Evolutionary conservation across 169 alveolate genomes (phyloP).

Genomic region (Cytauxzoon felis): DNA sequence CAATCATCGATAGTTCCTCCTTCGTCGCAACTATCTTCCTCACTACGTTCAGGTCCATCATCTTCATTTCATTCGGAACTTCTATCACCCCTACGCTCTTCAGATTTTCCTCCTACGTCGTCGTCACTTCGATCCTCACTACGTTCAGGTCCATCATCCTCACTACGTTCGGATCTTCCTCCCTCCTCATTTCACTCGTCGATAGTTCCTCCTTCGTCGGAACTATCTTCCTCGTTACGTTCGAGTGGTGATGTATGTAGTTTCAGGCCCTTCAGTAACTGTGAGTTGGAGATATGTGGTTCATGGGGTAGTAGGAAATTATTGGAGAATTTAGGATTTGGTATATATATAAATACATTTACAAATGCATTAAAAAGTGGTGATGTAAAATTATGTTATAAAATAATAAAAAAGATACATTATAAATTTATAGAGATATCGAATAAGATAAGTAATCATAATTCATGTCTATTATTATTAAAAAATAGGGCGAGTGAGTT

Average conservation of each 20-base stretch:
- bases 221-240: too few species aligned
- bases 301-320: constrained; percentile 75
- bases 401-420: constrained; percentile 66
- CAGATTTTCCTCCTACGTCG: too few species aligned
- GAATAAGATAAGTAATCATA: constrained; percentile 60
- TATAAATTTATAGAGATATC: constrained; percentile 60
- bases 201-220: too few species aligned
- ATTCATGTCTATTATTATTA: constrained; percentile 63
- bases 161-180: too few species aligned
- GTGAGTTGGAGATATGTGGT: constrained; percentile 65
- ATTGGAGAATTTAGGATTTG: constrained; percentile 71
- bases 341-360: constrained; percentile 58
- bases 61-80: too few species aligned
- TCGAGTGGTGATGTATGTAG: neutral
- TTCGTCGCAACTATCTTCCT: too few species aligned
- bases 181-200: too few species aligned
- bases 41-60: too few species aligned
- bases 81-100: too few species aligned
- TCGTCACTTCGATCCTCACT: too few species aligned
- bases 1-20: too few species aligned
- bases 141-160: too few species aligned
- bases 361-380: constrained; percentile 67
- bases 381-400: constrained; percentile 60
- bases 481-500: constrained; percentile 79
- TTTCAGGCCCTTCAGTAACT: neutral